A percentile compares a stretch with the other conserved stretches of the same genome.
Evolutionary conservation across 345 rosid species (phyloP).

Genomic region (Populus tremula): DNA sequence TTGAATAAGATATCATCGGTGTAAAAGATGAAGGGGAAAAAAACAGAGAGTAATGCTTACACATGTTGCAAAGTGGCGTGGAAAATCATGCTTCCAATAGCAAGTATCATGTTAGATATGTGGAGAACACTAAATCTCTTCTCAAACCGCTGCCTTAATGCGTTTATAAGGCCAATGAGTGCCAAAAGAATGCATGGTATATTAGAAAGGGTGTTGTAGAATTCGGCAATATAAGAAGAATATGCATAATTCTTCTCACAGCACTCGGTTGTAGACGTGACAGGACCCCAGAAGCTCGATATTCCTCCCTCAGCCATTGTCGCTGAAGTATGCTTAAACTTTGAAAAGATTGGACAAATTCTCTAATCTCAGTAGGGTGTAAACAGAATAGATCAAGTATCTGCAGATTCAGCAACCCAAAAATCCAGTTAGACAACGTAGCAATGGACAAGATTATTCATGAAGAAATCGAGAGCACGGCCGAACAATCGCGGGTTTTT

Average conservation of each 20-base stretch:
- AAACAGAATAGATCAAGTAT: neutral
- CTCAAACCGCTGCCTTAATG: slow-evolving; percentile 78
- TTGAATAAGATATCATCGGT: neutral
- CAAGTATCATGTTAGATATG: slow-evolving; percentile 78
- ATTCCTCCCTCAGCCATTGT: slow-evolving; percentile 69
- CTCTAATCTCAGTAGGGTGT: neutral
- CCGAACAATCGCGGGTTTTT: too few relatives aligned
- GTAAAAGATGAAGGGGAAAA: neutral
- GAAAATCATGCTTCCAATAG: slow-evolving; percentile 85
- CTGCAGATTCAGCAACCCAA: neutral
- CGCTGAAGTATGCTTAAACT: neutral
- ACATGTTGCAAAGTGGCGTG: slow-evolving; percentile 72
- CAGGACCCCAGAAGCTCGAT: slow-evolving; percentile 88
- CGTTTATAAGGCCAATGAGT: slow-evolving; percentile 71
- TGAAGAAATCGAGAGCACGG: too few relatives aligned
- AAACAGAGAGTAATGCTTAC: slow-evolving; percentile 38
- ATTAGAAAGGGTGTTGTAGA: slow-evolving; percentile 72
- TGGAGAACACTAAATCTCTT: slow-evolving; percentile 87
- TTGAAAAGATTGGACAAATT: neutral
- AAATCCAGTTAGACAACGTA: neutral
- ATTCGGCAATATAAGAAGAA: slow-evolving; percentile 79
- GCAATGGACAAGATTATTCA: too few relatives aligned
- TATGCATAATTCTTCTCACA: slow-evolving; percentile 73
- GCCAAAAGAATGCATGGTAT: slow-evolving; percentile 72
- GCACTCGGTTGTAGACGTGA: slow-evolving; percentile 64